Base-by-base conservation (phyloP, 495 filamentous ascomycete species). In the Talaromyces stipitatus region DNA sequence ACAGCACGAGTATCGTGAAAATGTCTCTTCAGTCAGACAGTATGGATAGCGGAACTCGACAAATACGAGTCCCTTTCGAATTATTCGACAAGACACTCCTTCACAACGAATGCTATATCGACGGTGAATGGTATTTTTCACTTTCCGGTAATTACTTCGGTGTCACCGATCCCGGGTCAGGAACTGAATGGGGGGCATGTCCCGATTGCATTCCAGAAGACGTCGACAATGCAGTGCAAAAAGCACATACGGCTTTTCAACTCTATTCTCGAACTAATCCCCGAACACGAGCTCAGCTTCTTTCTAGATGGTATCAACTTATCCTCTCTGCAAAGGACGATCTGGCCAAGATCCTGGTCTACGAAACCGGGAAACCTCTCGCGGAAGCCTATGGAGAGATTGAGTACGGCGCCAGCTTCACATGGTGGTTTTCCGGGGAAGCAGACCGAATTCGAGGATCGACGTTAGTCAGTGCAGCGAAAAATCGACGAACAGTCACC, bases 361-460 rank as follows among this genome's bases (percentile, higher is more conserved):
- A 81, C 62, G 82, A 86, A 67, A 85, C 81, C 0, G 83, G 83
- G n/a, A 86, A 86, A 62, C 82, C 82, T 1, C 61, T 85, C 4
- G 72, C 72, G 26, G 83, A 86, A 59, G 72, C 83, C 10, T 72
- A 77, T 28, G 79, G 76, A 10, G 83, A 86, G 62, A 65, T 85
- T 38, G 80, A 83, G 48, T 86, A 86, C 63, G 80, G 81, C 0
- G 64, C 76, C 0, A 74, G 79, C 4, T 86, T 86, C 64, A 77
- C 79, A 9, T 82, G 82, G 75, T 85, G 82, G 82, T 86, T 86
- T 63, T 69, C 79, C 0, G 83, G 82, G 6, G 86, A 90, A 63
- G 85, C 86, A 2, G 87, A 90, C 72, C 74, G 87, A 18, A 77
- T 89, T 11, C 80, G 82, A 4, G 86, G 87, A 24, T 77, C 77